Conservation (phyloP, 495 filamentous ascomycete species). For the Penicillium silybi region DNA sequence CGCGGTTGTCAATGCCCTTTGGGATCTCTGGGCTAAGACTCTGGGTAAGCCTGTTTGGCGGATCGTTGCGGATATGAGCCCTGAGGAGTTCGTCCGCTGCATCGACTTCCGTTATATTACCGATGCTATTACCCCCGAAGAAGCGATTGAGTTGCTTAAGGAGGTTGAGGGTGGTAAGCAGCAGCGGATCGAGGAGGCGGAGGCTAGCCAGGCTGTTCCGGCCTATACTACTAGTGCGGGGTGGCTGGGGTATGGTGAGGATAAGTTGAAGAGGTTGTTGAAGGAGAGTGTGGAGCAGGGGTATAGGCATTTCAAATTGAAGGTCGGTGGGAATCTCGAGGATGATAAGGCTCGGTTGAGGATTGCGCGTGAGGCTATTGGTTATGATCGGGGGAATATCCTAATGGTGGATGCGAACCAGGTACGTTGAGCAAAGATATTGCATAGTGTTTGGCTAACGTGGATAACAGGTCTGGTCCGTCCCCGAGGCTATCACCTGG, state of each 20-base stretch:
- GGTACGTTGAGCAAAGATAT: constrained; percentile 27
- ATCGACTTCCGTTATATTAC: constrained; percentile 95
- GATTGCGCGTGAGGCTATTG: constrained; percentile 79
- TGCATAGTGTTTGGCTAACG: not conserved
- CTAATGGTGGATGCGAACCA: constrained; percentile 97
- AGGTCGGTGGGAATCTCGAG: constrained; percentile 72
- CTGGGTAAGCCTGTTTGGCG: constrained; percentile 86
- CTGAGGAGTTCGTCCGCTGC: constrained; percentile 79
- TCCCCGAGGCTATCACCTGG: constrained; percentile 85
- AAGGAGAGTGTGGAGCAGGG: constrained; percentile 68
- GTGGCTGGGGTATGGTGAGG: constrained; percentile 90
- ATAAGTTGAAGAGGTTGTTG: constrained; percentile 72
- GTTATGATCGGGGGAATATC: constrained; percentile 80
- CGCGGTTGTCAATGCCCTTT: constrained; percentile 87
- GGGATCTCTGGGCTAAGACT: constrained; percentile 92
- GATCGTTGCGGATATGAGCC: constrained; percentile 83
- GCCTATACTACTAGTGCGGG: constrained; percentile 90
- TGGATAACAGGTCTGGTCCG: constrained; percentile 67
- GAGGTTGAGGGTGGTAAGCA: constrained; percentile 60
- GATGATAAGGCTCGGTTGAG: constrained; percentile 63
- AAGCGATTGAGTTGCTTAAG: constrained; percentile 69
- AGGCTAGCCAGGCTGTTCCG: constrained; percentile 68
- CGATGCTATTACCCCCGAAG: constrained; percentile 84
- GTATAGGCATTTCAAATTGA: constrained; percentile 88
- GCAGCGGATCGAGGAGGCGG: constrained; percentile 64